Base-by-base conservation (phyloP, 371 early-diverging fungal species). In the Mucor sp. region DNA sequence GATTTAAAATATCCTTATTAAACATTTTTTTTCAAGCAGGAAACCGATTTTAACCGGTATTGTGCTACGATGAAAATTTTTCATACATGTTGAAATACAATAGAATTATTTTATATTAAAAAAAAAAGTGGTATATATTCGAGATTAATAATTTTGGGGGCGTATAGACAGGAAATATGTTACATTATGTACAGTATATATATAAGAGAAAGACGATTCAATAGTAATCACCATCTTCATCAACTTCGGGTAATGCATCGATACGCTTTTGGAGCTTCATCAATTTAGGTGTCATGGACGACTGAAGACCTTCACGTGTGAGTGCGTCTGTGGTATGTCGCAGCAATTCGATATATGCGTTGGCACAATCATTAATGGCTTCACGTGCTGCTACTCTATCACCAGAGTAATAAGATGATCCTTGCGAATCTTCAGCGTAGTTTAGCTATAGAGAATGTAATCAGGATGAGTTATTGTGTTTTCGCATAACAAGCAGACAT, bases 381-480 rank as follows among this genome's bases (percentile, higher is more conserved):
- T 80, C 80, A 55, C 72, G 74, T 23, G 80, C 80, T 6, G 80
- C 63, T 8, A 72, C 68, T 17, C 72, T 66, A 65, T 80, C 80
- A 28, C 80, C 80, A 43, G 73, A 67, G 55, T 80, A 80, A 65
- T 80, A 80, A 7, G 71, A 66, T 44, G 80, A 77, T 33, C 80
- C 80, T 37, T 63, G 69, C 0, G 80, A 80, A 65, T 80, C 80
- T 59, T 75, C 72, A 28, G 80, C 80, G 66, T 73, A 80, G 37
- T 73, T 69, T 21, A 79, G 63, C 75, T 76, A 60, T 44, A 7
- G n/a, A 7, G n/a, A 15, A 53, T 25, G 6, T 50, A 35, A 27
- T 12, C 37, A 7, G 33, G 2, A 60, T 25, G 21, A 48, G 57
- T 60, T 6, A 59, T 15, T 8, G 6, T 35, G 21, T 30, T 28